phyloP scores from a whole-genome alignment of 768 basidiomycete species.

The Mycena maculata region DNA sequence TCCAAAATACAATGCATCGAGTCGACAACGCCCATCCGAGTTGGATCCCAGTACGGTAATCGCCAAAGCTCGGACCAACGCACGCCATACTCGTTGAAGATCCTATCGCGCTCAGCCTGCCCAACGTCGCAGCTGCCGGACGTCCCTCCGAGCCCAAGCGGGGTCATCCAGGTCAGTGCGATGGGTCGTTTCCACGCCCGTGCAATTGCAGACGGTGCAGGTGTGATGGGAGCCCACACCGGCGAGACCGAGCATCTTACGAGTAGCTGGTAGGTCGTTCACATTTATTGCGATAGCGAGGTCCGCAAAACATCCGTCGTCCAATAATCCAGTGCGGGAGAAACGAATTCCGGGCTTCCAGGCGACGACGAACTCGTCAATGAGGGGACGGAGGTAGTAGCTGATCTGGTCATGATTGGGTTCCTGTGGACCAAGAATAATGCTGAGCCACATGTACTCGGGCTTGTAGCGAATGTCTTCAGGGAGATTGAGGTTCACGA shows the following conservation, averaged over 20 bases:
- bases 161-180: slow-evolving; percentile 30
- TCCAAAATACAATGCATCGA: slow-evolving; percentile 47
- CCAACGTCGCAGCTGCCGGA: slow-evolving; percentile 22
- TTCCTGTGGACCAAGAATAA: slow-evolving; percentile 44
- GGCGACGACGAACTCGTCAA: slow-evolving; percentile 38
- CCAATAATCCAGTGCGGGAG: slow-evolving; percentile 27
- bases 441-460: slow-evolving; percentile 46
- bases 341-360: slow-evolving; percentile 32
- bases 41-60: slow-evolving; percentile 45
- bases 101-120: slow-evolving; percentile 30
- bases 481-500: slow-evolving; percentile 47
- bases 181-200: slow-evolving; percentile 20
- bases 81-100: slow-evolving; percentile 36
- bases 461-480: slow-evolving; percentile 41
- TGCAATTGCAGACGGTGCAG: slow-evolving; percentile 43
- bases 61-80: slow-evolving; percentile 42
- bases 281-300: slow-evolving; percentile 33
- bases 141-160: slow-evolving; percentile 28
- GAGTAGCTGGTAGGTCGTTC: slow-evolving; percentile 45
- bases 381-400: slow-evolving; percentile 41
- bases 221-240: slow-evolving; percentile 36
- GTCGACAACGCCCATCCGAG: slow-evolving; percentile 41
- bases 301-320: not conserved
- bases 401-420: slow-evolving; percentile 41
- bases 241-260: slow-evolving; percentile 41